Evolutionary conservation across 495 filamentous ascomycete species (phyloP), one percentile per base, ranked within the genome.

Genomic region (Talaromyces liani): DNA sequence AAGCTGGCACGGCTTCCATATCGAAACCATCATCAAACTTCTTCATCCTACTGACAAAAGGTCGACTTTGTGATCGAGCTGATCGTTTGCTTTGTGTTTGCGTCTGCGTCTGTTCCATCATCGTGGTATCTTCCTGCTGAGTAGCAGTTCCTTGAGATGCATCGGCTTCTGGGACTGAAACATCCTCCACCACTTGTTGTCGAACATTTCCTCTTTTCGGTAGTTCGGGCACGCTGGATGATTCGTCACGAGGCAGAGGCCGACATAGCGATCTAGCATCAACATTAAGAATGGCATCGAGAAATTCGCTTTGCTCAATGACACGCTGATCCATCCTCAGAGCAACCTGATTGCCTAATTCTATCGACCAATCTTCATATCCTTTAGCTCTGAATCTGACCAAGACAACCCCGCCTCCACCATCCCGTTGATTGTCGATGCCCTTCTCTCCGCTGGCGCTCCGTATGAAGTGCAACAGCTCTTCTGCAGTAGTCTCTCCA

Each of bases 261-360:
- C 84, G 83, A 63, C 88, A 84, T 18, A 97, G 76, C 27, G 80
- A 75, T 62, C 82, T 86, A 4, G 90, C 84, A 76, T 97, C 87
- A 61, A 87, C 88, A 10, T 76, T 85, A 18, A 98, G 73, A 56
- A 98, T 97, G 3, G 90, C 90, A 74, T 96, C 92, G 8, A 98
- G 80, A 65, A 98, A 97, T 65, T 97, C 93, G 57, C 88, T 91
- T 72, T 97, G 94, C 62, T 93, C 87, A 56, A 97, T 87, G 22
- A 93, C 85, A 4, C 91, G 85, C 68, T 93, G 91, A 63, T 91
- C 89, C 16, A 93, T 83, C 53, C 80, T 79, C 29, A 85, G 67
- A 6, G 91, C 88, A 51, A 93, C 83, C 4, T 85, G 74, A 25
- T 81, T 84, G 62, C 84, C 78, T 66, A 96, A 83, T 22, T 88